phyloP scores from a whole-genome alignment of 495 filamentous ascomycete species.

The Daldinia childiae region DNA sequence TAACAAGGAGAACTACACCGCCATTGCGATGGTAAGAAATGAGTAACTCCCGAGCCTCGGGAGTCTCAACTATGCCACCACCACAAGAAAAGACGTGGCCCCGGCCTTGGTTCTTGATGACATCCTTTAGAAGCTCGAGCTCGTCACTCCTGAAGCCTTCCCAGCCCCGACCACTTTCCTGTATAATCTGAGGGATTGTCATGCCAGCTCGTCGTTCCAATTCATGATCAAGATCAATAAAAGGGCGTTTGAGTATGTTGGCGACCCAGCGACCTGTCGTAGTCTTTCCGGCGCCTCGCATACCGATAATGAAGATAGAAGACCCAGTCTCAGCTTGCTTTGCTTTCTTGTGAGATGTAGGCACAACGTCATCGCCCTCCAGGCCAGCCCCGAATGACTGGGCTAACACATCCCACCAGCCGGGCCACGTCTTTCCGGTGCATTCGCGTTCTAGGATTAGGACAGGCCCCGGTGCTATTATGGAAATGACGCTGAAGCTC shows the following conservation, averaged over 20 bases:
- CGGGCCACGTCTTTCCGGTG: slow-evolving; percentile 98
- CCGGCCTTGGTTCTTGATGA: slow-evolving; percentile 75
- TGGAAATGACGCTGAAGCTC: slow-evolving; percentile 93
- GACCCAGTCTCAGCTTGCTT: slow-evolving; percentile 52
- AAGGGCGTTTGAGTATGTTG: slow-evolving; percentile 74
- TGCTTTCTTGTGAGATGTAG: slow-evolving; percentile 43
- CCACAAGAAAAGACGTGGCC: slow-evolving; percentile 92
- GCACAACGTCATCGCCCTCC: slow-evolving; percentile 72
- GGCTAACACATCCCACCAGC: slow-evolving; percentile 93
- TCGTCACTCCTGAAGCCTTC: slow-evolving; percentile 87
- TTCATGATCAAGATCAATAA: slow-evolving; percentile 88
- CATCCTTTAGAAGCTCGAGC: slow-evolving; percentile 73
- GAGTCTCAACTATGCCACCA: slow-evolving; percentile 90
- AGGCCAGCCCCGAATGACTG: slow-evolving; percentile 78
- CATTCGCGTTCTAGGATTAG: slow-evolving; percentile 90
- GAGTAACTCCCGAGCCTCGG: slow-evolving; percentile 81
- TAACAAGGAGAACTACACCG: slow-evolving; percentile 88
- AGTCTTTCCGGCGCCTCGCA: slow-evolving; percentile 97
- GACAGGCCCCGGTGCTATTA: slow-evolving; percentile 76
- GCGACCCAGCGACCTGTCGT: slow-evolving; percentile 88
- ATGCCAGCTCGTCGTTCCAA: slow-evolving; percentile 76
- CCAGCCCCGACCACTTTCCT: slow-evolving; percentile 74
- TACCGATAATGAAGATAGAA: slow-evolving; percentile 94
- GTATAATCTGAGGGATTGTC: slow-evolving; percentile 87
- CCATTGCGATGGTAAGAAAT: slow-evolving; percentile 76